Conservation (phyloP, 202 grass and related monocot species). For the Setaria viridis region DNA sequence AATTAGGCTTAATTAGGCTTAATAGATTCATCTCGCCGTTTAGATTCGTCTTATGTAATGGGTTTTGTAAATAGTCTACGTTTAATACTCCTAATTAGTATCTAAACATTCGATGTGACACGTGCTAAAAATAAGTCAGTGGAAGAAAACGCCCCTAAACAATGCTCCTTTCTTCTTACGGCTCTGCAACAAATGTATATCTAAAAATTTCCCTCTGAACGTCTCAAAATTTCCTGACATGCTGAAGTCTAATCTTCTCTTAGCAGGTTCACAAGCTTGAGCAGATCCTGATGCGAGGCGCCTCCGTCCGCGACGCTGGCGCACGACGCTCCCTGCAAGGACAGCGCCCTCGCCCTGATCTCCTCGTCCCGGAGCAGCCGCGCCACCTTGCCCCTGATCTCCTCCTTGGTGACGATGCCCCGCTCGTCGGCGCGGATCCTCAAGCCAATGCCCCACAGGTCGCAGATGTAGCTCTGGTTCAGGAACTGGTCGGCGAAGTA, state of each 20-base stretch:
- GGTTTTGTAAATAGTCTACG: no score
- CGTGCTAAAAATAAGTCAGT: no score
- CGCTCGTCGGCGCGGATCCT: slow-evolving; percentile 37
- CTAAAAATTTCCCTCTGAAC: not conserved
- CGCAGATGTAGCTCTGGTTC: slow-evolving; percentile 50
- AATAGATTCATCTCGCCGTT: no score
- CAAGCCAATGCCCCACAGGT: slow-evolving; percentile 36
- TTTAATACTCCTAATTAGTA: no score
- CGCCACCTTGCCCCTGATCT: slow-evolving; percentile 42
- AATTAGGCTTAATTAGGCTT: no score
- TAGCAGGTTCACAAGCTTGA: slow-evolving; percentile 57
- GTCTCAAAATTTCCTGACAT: not conserved
- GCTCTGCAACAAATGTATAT: not conserved
- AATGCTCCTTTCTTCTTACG: not conserved
- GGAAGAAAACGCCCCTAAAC: no score
- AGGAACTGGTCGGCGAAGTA: slow-evolving; percentile 48
- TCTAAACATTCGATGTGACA: no score
- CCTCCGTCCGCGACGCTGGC: slow-evolving; percentile 40
- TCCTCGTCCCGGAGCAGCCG: slow-evolving; percentile 39
- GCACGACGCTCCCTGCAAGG: slow-evolving; percentile 31
- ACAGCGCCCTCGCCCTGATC: slow-evolving; percentile 40
- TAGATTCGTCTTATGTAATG: no score
- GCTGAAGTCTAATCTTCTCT: slow-evolving; percentile 32
- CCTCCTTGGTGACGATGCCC: slow-evolving; percentile 45
- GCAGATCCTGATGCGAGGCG: slow-evolving; percentile 45